Conservation (phyloP, 768 basidiomycete genomes). For the Lactarius psammicola region DNA sequence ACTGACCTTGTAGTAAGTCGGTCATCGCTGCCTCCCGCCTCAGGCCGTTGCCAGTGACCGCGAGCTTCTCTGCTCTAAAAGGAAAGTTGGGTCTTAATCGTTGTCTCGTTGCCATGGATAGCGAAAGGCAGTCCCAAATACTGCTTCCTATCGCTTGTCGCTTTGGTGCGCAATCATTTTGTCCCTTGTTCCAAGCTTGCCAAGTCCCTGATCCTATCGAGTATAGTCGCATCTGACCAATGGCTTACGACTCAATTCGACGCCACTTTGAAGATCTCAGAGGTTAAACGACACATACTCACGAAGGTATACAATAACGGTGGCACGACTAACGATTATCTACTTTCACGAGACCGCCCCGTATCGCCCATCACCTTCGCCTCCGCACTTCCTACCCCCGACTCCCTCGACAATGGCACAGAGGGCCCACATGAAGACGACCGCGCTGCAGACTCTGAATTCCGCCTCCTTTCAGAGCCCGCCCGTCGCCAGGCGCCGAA, state of each 20-base stretch:
- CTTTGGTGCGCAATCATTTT: constrained; percentile 46
- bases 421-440: constrained; percentile 39
- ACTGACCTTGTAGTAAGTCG: not conserved
- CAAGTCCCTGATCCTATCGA: not conserved
- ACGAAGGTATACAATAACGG: constrained; percentile 48
- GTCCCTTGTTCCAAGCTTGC: not conserved
- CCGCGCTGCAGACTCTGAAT: constrained; percentile 33
- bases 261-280: constrained; percentile 55
- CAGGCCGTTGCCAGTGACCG: not conserved
- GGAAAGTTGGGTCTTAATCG: not conserved
- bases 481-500: constrained; percentile 7
- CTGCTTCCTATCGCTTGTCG: constrained; percentile 52
- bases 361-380: constrained; percentile 74
- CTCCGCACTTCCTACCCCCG: constrained; percentile 41
- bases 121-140: constrained; percentile 1
- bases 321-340: constrained; percentile 22
- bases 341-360: constrained; percentile 40
- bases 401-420: constrained; percentile 26
- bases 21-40: not conserved
- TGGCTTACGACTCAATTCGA: constrained; percentile 74
- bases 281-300: constrained; percentile 63
- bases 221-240: constrained; percentile 63
- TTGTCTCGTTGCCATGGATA: constrained; percentile 8
- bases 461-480: constrained; percentile 11
- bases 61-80: not conserved